phyloP scores from a whole-genome alignment of 306 rosid genomes.

The Begonia peltatifolia region DNA sequence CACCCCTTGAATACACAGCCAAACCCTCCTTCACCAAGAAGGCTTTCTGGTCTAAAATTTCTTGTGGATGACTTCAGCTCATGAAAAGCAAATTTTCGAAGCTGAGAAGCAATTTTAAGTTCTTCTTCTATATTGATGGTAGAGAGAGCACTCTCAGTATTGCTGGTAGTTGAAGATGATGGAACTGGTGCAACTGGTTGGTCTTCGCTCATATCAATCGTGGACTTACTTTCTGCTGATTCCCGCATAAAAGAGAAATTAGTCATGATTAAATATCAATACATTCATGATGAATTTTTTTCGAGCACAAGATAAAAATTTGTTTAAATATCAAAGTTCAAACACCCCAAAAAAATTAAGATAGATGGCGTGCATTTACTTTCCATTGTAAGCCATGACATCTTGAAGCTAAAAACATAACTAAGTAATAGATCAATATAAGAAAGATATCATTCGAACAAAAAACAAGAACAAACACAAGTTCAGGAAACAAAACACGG shows the following conservation, averaged over 20 bases:
- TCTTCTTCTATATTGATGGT: conserved; percentile 82
- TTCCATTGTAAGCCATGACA: no score
- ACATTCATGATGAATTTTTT: neutral
- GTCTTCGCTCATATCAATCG: conserved; percentile 61
- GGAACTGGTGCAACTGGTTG: conserved; percentile 55
- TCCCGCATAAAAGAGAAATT: conserved; percentile 1
- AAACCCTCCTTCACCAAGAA: conserved; percentile 98
- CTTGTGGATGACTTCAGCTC: conserved; percentile 91
- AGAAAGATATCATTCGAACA: neutral
- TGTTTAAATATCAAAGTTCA: neutral
- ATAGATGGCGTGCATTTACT: neutral
- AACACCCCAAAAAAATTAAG: neutral
- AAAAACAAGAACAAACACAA: neutral
- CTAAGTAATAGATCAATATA: neutral
- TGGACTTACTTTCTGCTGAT: conserved; percentile 63
- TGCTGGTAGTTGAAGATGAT: conserved; percentile 76
- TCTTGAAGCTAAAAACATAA: no score
- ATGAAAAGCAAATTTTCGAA: conserved; percentile 67
- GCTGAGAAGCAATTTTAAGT: conserved; percentile 80
- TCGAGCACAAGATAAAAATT: neutral
- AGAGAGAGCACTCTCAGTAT: conserved; percentile 78
- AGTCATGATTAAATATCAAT: neutral
- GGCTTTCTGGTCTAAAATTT: conserved; percentile 96
- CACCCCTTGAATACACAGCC: conserved; percentile 99
- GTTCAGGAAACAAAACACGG: neutral